Evolutionary conservation across 805 yeast species (phyloP), one percentile per base, ranked within the genome.

Genomic region (Yamadazyma olivae): DNA sequence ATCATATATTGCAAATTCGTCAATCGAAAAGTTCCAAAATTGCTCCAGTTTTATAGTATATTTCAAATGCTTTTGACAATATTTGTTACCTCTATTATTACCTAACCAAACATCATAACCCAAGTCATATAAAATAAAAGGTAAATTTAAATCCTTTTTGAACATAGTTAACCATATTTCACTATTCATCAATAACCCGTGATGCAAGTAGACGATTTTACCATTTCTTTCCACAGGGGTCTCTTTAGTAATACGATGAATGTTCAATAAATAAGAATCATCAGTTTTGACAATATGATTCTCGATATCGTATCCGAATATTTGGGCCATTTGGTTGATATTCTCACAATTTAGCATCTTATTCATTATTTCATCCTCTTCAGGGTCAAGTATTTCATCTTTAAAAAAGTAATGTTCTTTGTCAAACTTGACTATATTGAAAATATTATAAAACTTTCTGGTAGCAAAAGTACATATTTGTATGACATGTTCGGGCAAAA

Each of bases 91-190:
- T 40, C 61, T 47, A 38, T 57, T 58, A 36, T 56, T 56, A 1
- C 98, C 98, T 44, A 91, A 66, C 91, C 95, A 91, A 5, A 91
- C 97, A 54, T 91, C 99, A 57, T 78, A 91, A 1, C 97, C 97
- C 31, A 79, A 56, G 39, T 89, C 88, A 41, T 81, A 81, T 22
- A 91, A 68, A 2, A 77, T 64, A 54, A 85, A 83, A 0, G 98
- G 96, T 32, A 93, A 60, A 47, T 68, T 68, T 22, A 48, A 42
- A 25, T 63, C 40, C 21, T 54, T 54, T 14, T 66, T 61, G 23
- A 67, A 46, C 73, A 67, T 68, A 6, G 73, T 67, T 27, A 64
- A 57, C 95, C 95, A 83, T 17, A 68, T 57, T 51, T 93, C 98
- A 30, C 90, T 79, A 56, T 81, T 81, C 93, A 89, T 90, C 41